Percentiles rank a stretch among this genome's conserved stretches.
phyloP scores from a whole-genome alignment of 768 basidiomycete species.

The Mycena kentingensis region DNA sequence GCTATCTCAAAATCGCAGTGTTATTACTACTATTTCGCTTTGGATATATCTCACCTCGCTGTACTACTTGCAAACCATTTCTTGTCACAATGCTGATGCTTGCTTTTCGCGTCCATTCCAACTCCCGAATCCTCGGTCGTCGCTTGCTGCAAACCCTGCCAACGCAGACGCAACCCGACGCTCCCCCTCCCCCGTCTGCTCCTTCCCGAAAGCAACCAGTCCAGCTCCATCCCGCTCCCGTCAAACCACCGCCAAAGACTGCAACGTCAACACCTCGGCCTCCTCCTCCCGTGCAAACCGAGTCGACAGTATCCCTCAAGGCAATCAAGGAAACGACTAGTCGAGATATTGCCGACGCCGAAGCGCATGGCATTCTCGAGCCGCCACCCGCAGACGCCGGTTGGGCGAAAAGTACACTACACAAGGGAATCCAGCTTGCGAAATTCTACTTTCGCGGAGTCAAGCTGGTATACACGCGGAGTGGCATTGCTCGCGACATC shows the following conservation, averaged over 20 bases:
- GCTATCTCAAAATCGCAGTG: background rate
- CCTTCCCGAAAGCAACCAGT: slow-evolving; percentile 1
- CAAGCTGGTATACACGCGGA: slow-evolving; percentile 68
- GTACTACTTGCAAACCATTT: background rate
- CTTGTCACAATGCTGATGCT: background rate
- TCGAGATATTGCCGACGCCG: slow-evolving; percentile 66
- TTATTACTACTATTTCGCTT: background rate
- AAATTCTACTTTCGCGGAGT: slow-evolving; percentile 86
- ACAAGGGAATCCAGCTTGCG: slow-evolving; percentile 54
- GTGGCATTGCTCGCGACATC: slow-evolving; percentile 56
- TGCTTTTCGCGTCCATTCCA: background rate
- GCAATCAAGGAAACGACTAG: slow-evolving; percentile 54
- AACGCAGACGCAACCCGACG: background rate
- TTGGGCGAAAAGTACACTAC: slow-evolving; percentile 50
- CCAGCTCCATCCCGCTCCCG: slow-evolving; percentile 20
- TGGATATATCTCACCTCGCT: background rate
- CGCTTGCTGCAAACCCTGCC: background rate
- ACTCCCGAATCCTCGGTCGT: background rate
- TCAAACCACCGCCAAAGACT: slow-evolving; percentile 16
- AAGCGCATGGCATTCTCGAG: slow-evolving; percentile 64
- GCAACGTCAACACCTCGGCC: slow-evolving; percentile 24
- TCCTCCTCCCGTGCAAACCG: slow-evolving; percentile 18
- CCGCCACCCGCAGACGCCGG: slow-evolving; percentile 67
- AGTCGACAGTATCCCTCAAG: slow-evolving; percentile 25
- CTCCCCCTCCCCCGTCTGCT: slow-evolving; percentile 5